Evolutionary conservation across 2,329 filamentous ascomycete species (phyloP).

Genomic region (Aspergillus oerlinghausenensis): DNA sequence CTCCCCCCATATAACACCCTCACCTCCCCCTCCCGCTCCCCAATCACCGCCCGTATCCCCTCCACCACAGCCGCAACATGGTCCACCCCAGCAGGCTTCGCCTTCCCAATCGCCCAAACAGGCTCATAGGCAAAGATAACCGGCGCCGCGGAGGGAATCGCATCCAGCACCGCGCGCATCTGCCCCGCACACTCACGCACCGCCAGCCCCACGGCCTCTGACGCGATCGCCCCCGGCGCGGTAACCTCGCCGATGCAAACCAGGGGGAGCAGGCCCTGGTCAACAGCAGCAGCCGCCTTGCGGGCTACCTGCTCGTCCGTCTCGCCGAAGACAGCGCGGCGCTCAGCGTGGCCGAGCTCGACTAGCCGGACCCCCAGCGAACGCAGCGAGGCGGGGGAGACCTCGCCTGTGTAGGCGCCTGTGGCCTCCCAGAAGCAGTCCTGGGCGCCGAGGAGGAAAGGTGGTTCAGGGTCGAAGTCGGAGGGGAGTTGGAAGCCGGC

Average conservation of each 20-base stretch:
- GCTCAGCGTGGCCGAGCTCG: constrained; percentile 77
- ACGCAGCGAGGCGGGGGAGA: constrained; percentile 63
- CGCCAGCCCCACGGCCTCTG: constrained; percentile 51
- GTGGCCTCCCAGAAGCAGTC: constrained; percentile 66
- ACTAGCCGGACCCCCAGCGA: constrained; percentile 68
- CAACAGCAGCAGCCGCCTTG: constrained; percentile 65
- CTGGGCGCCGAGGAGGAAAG: constrained; percentile 67
- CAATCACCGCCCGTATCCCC: constrained; percentile 54
- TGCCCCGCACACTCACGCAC: constrained; percentile 64
- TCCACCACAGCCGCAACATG: constrained; percentile 69
- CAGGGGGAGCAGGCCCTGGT: constrained; percentile 69
- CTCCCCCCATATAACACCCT: constrained; percentile 79
- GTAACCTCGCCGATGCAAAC: constrained; percentile 75
- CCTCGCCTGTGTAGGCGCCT: constrained; percentile 74
- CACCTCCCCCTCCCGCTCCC: constrained; percentile 53
- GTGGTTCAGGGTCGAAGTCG: constrained; percentile 27
- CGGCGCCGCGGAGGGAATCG: constrained; percentile 59
- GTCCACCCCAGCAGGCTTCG: constrained; percentile 64
- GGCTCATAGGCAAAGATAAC: constrained; percentile 81
- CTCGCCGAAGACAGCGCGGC: constrained; percentile 67
- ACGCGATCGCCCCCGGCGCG: constrained; percentile 43
- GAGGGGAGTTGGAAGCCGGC: constrained; percentile 4
- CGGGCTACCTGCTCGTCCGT: constrained; percentile 62
- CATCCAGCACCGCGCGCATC: constrained; percentile 59
- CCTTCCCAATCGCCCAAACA: constrained; percentile 80